Percentiles rank a stretch among this genome's conserved stretches.
These are phyloP conservation scores for Fragilaria radians DNA, from an alignment of 108 stramenopile species.

Conservation along the genomic window DNA sequence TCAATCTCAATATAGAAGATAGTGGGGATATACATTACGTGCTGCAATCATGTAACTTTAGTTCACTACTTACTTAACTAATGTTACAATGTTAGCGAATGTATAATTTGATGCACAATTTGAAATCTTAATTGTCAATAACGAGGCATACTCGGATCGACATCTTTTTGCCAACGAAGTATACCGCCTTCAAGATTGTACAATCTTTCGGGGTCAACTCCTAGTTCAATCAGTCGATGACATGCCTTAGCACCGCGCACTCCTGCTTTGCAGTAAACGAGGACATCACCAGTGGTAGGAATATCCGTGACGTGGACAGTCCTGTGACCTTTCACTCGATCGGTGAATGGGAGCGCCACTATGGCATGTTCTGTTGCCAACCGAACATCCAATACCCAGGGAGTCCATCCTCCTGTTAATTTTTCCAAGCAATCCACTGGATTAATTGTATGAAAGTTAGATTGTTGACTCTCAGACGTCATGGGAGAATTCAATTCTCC, in stretches of 20 bases:
- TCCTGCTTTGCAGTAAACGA: slow-evolving; percentile 92
- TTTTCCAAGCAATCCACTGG: slow-evolving; percentile 66
- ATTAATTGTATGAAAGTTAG: slow-evolving; percentile 52
- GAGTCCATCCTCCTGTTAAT: slow-evolving; percentile 81
- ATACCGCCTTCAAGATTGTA: slow-evolving; percentile 93
- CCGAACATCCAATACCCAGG: slow-evolving; percentile 90
- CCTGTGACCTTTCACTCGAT: slow-evolving; percentile 76
- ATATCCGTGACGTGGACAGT: slow-evolving; percentile 58
- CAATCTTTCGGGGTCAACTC: slow-evolving; percentile 66
- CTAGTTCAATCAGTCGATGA: slow-evolving; percentile 53
- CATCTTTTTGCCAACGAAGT: slow-evolving; percentile 83
- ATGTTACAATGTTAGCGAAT: neutral
- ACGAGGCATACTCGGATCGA: slow-evolving; percentile 78
- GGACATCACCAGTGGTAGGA: slow-evolving; percentile 68
- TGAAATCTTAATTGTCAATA: slow-evolving; percentile 42
- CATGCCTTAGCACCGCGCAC: slow-evolving; percentile 87
- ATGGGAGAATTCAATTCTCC: slow-evolving; percentile 22
- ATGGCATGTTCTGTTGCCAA: slow-evolving; percentile 88
- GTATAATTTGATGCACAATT: neutral
- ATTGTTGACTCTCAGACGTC: neutral
- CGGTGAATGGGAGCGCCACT: slow-evolving; percentile 88
- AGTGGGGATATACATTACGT: too few species aligned
- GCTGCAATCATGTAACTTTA: too few species aligned
- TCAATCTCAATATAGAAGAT: too few species aligned
- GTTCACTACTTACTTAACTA: too few species aligned